A percentile compares a stretch with the other conserved stretches of the same genome.
These are phyloP conservation scores for Aspergillus sclerotialis DNA, from an alignment of 2,329 filamentous ascomycete species.

Conservation along the genomic window DNA sequence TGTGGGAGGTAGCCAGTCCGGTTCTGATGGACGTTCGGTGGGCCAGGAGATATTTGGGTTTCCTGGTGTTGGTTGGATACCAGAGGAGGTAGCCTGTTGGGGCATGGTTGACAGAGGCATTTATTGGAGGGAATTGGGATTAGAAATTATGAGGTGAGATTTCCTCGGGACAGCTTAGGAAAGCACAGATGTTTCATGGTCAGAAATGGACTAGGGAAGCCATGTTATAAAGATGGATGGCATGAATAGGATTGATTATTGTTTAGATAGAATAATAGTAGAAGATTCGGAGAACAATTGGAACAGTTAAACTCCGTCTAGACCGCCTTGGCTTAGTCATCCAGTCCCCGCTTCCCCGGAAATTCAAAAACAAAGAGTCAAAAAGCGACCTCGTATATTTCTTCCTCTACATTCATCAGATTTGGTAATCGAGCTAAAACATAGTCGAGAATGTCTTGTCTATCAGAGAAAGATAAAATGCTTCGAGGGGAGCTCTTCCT, in stretches of 20 bases:
- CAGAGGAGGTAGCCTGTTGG: constrained; percentile 8
- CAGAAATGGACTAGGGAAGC: background rate
- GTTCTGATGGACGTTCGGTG: constrained; percentile 2
- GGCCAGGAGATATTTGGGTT: constrained; percentile 14
- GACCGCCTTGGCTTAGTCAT: background rate
- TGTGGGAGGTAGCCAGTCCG: constrained; percentile 8
- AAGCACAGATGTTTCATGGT: background rate
- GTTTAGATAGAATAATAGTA: background rate
- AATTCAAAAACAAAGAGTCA: too few relatives aligned
- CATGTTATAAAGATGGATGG: constrained; percentile 1
- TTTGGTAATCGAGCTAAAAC: background rate
- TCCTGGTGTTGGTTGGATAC: constrained; percentile 6
- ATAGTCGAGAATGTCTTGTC: too few relatives aligned
- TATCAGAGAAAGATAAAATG: constrained; percentile 44
- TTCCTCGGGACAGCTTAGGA: too few relatives aligned
- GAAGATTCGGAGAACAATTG: constrained; percentile 1
- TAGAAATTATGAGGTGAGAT: background rate
- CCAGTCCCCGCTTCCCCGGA: background rate
- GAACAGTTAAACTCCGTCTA: background rate
- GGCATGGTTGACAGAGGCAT: background rate
- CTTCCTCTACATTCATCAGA: background rate
- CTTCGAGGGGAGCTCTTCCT: constrained; percentile 64
- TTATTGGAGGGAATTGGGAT: background rate
- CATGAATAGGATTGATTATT: background rate
- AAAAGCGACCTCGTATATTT: too few relatives aligned